Percentiles rank a stretch among this genome's conserved stretches.
Conservation (phyloP, 2,329 filamentous ascomycete species). For the Rhynchosporium graminicola region DNA sequence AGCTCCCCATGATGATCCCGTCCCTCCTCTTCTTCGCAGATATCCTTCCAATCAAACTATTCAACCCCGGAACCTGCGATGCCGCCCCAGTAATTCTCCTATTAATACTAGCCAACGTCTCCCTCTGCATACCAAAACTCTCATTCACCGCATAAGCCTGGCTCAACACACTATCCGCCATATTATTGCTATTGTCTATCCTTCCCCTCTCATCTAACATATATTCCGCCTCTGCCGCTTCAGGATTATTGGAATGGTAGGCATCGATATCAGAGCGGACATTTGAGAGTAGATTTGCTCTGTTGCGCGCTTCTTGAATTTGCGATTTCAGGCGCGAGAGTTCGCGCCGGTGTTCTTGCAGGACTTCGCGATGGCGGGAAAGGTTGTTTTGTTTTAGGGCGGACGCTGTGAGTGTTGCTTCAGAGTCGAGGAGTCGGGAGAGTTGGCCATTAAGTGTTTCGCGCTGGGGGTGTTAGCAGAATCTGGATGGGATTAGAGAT, state of each 20-base stretch:
- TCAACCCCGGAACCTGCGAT: slow-evolving; percentile 89
- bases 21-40: slow-evolving; percentile 93
- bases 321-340: slow-evolving; percentile 71
- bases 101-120: slow-evolving; percentile 87
- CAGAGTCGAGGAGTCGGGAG: slow-evolving; percentile 86
- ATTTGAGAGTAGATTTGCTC: slow-evolving; percentile 85
- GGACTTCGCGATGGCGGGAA: slow-evolving; percentile 84
- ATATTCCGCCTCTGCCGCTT: slow-evolving; percentile 87
- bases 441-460: slow-evolving; percentile 81
- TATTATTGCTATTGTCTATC: slow-evolving; percentile 85
- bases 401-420: slow-evolving; percentile 81
- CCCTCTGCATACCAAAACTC: slow-evolving; percentile 81
- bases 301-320: slow-evolving; percentile 77
- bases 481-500: not conserved
- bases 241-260: slow-evolving; percentile 80
- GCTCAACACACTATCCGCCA: slow-evolving; percentile 86
- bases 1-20: slow-evolving; percentile 86
- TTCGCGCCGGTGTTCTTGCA: slow-evolving; percentile 83
- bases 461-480: slow-evolving; percentile 56
- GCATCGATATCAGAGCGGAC: slow-evolving; percentile 90
- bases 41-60: slow-evolving; percentile 87
- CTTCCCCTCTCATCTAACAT: slow-evolving; percentile 88
- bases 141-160: slow-evolving; percentile 98
- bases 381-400: slow-evolving; percentile 98
- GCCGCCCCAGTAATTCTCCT: slow-evolving; percentile 86